A percentile compares a stretch with the other conserved stretches of the same genome.
phyloP scores from a whole-genome alignment of 192 early-diverging fungal genomes.

The Paraglomus brasilianum region DNA sequence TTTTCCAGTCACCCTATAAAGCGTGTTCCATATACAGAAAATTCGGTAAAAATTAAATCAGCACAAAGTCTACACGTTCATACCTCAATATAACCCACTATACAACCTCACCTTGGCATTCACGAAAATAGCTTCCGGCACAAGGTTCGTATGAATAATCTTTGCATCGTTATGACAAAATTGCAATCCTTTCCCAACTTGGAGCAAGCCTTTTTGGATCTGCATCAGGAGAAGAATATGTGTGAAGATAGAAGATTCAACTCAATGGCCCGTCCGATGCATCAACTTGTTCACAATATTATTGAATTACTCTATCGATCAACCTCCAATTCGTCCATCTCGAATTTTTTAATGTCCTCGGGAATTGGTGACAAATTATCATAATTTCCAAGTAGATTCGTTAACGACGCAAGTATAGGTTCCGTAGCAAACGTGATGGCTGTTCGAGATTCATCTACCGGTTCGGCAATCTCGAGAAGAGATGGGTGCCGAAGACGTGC shows the following conservation, averaged over 20 bases:
- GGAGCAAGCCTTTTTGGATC: constrained; percentile 77
- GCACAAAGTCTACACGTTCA: neutral
- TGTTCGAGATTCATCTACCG: constrained; percentile 64
- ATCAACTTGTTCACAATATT: neutral
- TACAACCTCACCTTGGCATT: constrained; percentile 58
- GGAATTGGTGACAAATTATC: constrained; percentile 43
- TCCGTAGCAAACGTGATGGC: constrained; percentile 77
- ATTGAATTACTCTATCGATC: neutral
- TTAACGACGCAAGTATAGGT: constrained; percentile 61
- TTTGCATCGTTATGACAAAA: constrained; percentile 75
- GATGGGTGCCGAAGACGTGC: constrained; percentile 76
- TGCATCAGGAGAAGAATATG: constrained; percentile 21
- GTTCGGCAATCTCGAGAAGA: constrained; percentile 73
- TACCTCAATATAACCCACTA: constrained; percentile 1
- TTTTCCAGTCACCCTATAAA: constrained; percentile 72
- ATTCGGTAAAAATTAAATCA: neutral
- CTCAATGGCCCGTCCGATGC: neutral
- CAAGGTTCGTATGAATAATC: constrained; percentile 72
- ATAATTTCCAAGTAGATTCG: constrained; percentile 60
- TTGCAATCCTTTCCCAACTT: constrained; percentile 68
- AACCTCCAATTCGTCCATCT: constrained; percentile 76
- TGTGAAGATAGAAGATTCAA: neutral
- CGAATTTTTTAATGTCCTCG: constrained; percentile 54
- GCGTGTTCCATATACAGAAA: neutral
- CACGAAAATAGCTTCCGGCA: constrained; percentile 72